Evolutionary conservation across 2,329 filamentous ascomycete genomes (phyloP).

Genomic region (Chaetomium sp.): DNA sequence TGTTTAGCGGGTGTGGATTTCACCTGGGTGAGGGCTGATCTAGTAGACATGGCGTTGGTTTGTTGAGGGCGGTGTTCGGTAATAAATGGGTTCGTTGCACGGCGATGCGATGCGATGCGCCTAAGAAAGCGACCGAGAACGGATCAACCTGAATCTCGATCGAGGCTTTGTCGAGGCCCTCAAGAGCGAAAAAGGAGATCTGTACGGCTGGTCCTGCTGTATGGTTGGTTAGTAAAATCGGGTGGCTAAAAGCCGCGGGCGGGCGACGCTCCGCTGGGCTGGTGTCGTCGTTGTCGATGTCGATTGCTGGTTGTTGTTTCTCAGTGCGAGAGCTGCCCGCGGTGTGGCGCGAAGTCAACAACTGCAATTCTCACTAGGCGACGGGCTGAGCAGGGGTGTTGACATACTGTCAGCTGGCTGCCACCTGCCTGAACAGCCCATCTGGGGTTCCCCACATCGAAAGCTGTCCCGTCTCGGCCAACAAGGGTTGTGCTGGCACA

Average conservation of each 20-base stretch:
- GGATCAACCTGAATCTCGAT: too few species aligned
- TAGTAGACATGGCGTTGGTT: slow-evolving; percentile 28
- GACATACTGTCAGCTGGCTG: not conserved
- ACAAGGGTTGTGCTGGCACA: not conserved
- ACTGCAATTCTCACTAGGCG: slow-evolving; percentile 11
- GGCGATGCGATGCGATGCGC: too few species aligned
- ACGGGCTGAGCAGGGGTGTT: not conserved
- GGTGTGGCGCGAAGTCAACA: slow-evolving; percentile 22
- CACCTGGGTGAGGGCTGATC: slow-evolving; percentile 13
- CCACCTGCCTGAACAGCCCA: not conserved
- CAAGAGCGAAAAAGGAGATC: too few species aligned
- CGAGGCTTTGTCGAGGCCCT: too few species aligned
- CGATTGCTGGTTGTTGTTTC: slow-evolving; percentile 1
- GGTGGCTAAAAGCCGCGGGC: slow-evolving; percentile 26
- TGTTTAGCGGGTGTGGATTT: slow-evolving; percentile 24
- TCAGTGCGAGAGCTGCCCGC: not conserved
- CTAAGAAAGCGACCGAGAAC: too few species aligned
- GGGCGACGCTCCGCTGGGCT: not conserved
- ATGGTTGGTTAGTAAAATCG: slow-evolving; percentile 23
- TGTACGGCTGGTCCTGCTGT: slow-evolving; percentile 12
- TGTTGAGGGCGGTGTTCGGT: not conserved
- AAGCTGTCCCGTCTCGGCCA: not conserved
- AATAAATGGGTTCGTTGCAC: not conserved
- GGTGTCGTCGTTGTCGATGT: slow-evolving; percentile 1
- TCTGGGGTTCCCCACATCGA: not conserved